Conservation (phyloP, 2,329 filamentous ascomycete genomes). For the Cordyceps tenuipes region DNA sequence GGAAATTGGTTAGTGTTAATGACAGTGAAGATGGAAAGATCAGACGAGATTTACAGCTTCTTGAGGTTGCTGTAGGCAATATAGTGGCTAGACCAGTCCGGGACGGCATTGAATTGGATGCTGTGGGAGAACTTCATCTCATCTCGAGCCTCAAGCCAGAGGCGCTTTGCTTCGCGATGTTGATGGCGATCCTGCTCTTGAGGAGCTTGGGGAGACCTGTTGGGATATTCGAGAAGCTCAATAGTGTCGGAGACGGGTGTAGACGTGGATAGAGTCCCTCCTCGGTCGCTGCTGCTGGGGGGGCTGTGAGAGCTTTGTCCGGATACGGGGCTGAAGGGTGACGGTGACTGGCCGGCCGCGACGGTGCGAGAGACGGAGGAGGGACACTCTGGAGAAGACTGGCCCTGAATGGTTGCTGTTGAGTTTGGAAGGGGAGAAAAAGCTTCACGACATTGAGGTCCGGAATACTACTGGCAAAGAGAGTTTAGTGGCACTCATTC, state of each 20-base stretch:
- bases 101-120: conserved; percentile 98
- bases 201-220: conserved; percentile 8
- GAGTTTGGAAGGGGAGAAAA: neutral
- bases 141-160: conserved; percentile 63
- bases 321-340: conserved; percentile 7
- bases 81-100: conserved; percentile 98
- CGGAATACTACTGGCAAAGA: neutral
- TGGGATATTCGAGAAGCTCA: conserved; percentile 35
- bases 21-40: neutral
- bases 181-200: conserved; percentile 19
- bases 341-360: conserved; percentile 15
- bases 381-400: conserved; percentile 25
- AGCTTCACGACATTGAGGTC: neutral
- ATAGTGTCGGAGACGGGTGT: conserved; percentile 20
- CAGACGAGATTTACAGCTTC: conserved; percentile 62
- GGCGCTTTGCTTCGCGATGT: conserved; percentile 55
- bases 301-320: conserved; percentile 16
- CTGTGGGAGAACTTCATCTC: conserved; percentile 99
- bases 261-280: conserved; percentile 24
- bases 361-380: conserved; percentile 29
- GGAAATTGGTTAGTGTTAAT: conserved; percentile 11
- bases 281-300: conserved; percentile 23
- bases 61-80: conserved; percentile 98
- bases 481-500: neutral
- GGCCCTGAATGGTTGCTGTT: conserved; percentile 27